These are phyloP conservation scores for Calycina marina DNA, from an alignment of 2,329 filamentous ascomycete species.

Conservation along the genomic window DNA sequence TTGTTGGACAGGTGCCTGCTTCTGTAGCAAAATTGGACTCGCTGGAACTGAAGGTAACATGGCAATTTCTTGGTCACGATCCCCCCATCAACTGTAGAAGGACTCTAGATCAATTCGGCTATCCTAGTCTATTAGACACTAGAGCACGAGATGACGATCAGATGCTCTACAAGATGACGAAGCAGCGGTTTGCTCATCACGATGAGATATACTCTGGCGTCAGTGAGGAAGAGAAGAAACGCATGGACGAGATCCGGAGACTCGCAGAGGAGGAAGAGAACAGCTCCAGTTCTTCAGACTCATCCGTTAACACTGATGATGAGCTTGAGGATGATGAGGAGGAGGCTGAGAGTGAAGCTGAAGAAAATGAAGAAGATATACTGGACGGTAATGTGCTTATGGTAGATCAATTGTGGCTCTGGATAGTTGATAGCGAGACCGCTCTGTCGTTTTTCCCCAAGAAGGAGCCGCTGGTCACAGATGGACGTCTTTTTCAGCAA, in stretches of 20 bases:
- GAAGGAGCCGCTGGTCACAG: constrained; percentile 1
- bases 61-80: constrained; percentile 8
- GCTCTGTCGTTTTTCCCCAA: constrained; percentile 1
- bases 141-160: constrained; percentile 5
- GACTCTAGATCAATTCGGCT: constrained; percentile 7
- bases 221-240: neutral
- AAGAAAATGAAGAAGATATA: constrained; percentile 2
- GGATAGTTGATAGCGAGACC: constrained; percentile 5
- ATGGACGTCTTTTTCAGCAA: constrained; percentile 6
- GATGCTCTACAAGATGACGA: constrained; percentile 6
- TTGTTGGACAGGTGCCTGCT: too few relatives aligned
- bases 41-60: constrained; percentile 4
- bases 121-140: constrained; percentile 6
- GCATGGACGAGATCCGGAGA: neutral
- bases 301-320: neutral
- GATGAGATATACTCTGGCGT: neutral
- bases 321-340: neutral
- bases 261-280: neutral
- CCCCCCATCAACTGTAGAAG: constrained; percentile 6
- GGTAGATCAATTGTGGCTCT: constrained; percentile 6
- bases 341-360: constrained; percentile 1
- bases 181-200: neutral
- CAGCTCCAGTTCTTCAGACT: neutral
- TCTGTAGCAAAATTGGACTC: constrained; percentile 4
- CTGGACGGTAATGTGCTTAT: constrained; percentile 7